Evolutionary conservation across 208 protist genomes (phyloP).

Genomic region (Leishmania gerbilli): DNA sequence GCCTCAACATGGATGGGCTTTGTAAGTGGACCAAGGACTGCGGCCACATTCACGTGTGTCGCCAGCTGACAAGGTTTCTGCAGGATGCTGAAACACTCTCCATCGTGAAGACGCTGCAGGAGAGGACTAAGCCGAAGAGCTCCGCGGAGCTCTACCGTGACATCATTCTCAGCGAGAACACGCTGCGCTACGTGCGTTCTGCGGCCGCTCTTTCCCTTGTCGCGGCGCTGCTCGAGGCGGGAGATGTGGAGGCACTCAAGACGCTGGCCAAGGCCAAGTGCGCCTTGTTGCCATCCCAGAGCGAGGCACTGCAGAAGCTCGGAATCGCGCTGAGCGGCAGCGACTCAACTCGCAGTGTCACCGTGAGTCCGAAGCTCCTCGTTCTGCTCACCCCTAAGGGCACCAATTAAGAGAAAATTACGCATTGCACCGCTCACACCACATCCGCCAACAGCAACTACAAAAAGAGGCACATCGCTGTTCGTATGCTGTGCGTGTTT

Average conservation of each 20-base stretch:
- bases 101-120: constrained; percentile 35
- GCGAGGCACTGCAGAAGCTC: constrained; percentile 6
- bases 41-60: constrained; percentile 60
- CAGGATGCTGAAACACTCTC: constrained; percentile 30
- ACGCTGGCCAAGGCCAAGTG: constrained; percentile 33
- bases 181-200: constrained; percentile 37
- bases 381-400: constrained; percentile 12
- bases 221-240: constrained; percentile 29
- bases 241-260: constrained; percentile 27
- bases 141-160: constrained; percentile 27
- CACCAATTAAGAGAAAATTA: neutral
- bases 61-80: constrained; percentile 31
- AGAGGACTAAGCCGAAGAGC: constrained; percentile 19
- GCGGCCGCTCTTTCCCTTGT: constrained; percentile 31
- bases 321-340: constrained; percentile 8
- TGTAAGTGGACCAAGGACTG: constrained; percentile 78
- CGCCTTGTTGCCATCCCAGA: constrained; percentile 19
- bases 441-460: constrained; percentile 7
- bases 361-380: constrained; percentile 26
- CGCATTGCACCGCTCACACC: neutral
- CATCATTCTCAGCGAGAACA: constrained; percentile 33
- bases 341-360: constrained; percentile 1
- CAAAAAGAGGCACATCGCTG: constrained; percentile 16
- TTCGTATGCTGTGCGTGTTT: constrained; percentile 14
- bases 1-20: constrained; percentile 41